Evolutionary conservation across 345 rosid genomes (phyloP), one percentile per base, ranked within the genome.

Genomic region (Barbarea vulgaris): DNA sequence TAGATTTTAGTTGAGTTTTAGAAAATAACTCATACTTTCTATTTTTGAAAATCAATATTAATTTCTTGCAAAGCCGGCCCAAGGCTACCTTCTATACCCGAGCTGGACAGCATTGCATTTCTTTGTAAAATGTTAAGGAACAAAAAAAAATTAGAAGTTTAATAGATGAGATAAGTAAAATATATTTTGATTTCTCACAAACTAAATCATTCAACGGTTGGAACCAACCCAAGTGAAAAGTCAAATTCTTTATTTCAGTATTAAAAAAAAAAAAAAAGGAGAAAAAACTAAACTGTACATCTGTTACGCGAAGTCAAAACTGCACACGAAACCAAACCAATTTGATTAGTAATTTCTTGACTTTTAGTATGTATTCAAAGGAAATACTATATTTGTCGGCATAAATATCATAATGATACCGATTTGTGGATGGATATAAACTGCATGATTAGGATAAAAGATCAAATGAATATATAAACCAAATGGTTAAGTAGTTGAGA

Each of bases 401-500:
- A 64, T 47, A n/a, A n/a, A n/a, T n/a, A 46, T 64, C 71, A 65
- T 55, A n/a, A 12, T 31, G 64, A 64, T 54, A 64, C 46, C 19
- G 72, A 74, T 33, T 33, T 41, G 59, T 56, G 59, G 41, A 56
- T 65, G 51, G 9, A 46, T 46, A 55, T 55, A 65, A 64, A 44
- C 57, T 55, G 30, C 64, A 73, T 73, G 64, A 73, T 56, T 55
- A 42, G 13, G 47, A 27, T 64, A 73, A 39, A 41, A 52, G 22
- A 27, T 63, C 46, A 54, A 64, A 64, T 55, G 27, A 22, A 17
- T 33, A 17, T 33, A 34, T 42, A 42, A 42, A 42, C 48, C 9
- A 4, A 22, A 30, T 74, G 72, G 36, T 47, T 37, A 65, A 65
- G 78, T 65, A 25, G 66, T 65, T 65, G 72, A 46, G 78, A 34